Conservation (phyloP, 176 grass and related monocot species). For the Rhipidocladum racemiflorum region DNA sequence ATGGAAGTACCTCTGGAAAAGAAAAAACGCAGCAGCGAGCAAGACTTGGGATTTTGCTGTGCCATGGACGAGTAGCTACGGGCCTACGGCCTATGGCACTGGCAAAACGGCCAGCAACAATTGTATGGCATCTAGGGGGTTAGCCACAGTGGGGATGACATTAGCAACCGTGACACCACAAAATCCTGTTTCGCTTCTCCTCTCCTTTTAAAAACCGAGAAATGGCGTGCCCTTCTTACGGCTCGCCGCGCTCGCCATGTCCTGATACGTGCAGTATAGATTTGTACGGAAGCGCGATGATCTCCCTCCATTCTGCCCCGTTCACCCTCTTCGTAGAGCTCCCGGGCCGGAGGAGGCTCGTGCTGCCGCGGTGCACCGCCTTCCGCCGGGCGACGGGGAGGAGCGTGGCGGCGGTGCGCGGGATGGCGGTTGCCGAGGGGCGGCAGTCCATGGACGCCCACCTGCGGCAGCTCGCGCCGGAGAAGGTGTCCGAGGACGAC, state of each 20-base stretch:
- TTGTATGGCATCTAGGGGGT: slow-evolving; percentile 28
- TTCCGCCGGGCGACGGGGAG: neutral
- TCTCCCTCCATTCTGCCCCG: slow-evolving; percentile 3
- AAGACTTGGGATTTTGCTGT: neutral
- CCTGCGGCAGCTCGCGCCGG: slow-evolving; percentile 38
- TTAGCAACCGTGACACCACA: slow-evolving; percentile 17
- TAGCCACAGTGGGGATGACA: slow-evolving; percentile 26
- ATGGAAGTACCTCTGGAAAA: too few species aligned
- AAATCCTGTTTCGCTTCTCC: neutral
- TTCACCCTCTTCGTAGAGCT: slow-evolving; percentile 24
- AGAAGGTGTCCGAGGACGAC: slow-evolving; percentile 52
- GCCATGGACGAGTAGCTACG: neutral
- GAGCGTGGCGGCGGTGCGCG: neutral
- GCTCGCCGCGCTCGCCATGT: neutral
- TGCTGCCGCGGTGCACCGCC: neutral
- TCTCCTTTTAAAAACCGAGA: neutral
- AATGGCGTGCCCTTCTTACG: neutral
- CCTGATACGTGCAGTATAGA: neutral
- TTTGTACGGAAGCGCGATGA: neutral
- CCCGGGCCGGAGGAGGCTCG: slow-evolving; percentile 12
- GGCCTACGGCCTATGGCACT: neutral
- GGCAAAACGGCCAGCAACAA: neutral
- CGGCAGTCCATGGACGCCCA: slow-evolving; percentile 43
- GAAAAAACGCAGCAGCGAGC: neutral
- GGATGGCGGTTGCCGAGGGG: neutral